phyloP scores from a whole-genome alignment of 768 basidiomycete species.

The Dacryopinax spathularia region DNA sequence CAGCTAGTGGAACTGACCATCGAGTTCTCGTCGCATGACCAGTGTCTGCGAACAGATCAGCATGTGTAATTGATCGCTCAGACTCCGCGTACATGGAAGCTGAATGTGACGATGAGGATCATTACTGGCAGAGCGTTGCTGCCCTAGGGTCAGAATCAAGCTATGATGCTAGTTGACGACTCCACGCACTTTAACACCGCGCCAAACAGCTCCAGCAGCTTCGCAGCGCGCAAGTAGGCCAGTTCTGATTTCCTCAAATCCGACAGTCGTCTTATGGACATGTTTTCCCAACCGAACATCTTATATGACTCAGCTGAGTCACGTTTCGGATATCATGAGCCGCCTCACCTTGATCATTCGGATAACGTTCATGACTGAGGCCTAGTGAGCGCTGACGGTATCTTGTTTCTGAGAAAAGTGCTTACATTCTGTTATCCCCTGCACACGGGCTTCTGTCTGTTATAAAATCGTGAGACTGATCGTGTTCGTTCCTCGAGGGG shows the following conservation, averaged over 20 bases:
- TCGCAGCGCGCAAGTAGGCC: constrained; percentile 36
- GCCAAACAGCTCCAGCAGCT: constrained; percentile 38
- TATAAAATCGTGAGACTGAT: too few relatives aligned
- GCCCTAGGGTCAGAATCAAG: background rate
- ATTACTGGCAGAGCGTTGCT: constrained; percentile 48
- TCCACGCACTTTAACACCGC: constrained; percentile 32
- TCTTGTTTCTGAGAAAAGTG: background rate
- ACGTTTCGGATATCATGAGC: background rate
- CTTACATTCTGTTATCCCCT: constrained; percentile 46
- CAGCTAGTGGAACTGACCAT: constrained; percentile 13
- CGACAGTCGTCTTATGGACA: constrained; percentile 37
- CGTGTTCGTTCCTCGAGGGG: background rate
- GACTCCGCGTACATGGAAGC: constrained; percentile 33
- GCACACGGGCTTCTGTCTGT: constrained; percentile 47
- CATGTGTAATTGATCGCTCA: background rate
- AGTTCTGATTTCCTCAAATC: constrained; percentile 51
- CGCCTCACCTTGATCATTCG: constrained; percentile 43
- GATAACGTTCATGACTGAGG: constrained; percentile 38
- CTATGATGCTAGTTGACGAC: constrained; percentile 10
- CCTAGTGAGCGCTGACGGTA: background rate
- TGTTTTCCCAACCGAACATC: constrained; percentile 41
- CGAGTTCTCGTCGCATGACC: constrained; percentile 27
- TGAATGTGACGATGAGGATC: constrained; percentile 52
- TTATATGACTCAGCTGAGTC: background rate
- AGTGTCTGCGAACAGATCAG: constrained; percentile 17